Base-by-base conservation (phyloP, 2,329 filamentous ascomycete genomes). In the Botryosphaeria dothidea region DNA sequence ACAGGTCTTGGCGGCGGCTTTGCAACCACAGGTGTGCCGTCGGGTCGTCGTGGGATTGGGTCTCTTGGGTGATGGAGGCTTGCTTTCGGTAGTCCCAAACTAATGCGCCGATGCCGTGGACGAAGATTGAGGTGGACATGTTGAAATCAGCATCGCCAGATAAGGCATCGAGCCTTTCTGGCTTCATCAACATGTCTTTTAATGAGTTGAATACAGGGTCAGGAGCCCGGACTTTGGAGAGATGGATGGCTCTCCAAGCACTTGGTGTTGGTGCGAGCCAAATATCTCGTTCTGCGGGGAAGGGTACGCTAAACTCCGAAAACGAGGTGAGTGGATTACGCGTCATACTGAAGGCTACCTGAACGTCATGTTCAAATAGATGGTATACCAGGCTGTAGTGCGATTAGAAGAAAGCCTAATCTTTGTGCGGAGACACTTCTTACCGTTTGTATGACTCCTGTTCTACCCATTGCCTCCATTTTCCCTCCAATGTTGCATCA, bases 261-360 rank as follows among this genome's bases (percentile, higher is more conserved):
- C 78, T 71, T 1, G 90, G 87, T 0, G 83, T 83, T 29, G 83
- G 82, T 1, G 90, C 89, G 54, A 86, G 82, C 90, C 90, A 93
- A 1, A 92, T 73, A 9, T 84, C 81, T 62, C 84, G 81, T 0
- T 85, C 79, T 66, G 85, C 85, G 0, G 90, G 90, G 0, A 92
- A 75, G 0, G 89, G 88, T 2, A 91, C 77, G 3, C 85, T 85
- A 57, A 92, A 77, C 70, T 92, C 90, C 0, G 88, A 83, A 70
- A 91, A 92, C 0, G 89, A 90, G 68, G 92, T 86, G 21, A 87
- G 78, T 0, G 88, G 87, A 66, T 85, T 88, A 19, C 84, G 86
- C 62, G 90, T 80, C 3, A 90, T 82, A 1, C 87, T 86, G 78
- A 92, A 88, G 2, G 89, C 90, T 3, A 85, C 82, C 66, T 90